Percentiles rank a stretch among this genome's conserved stretches.
Conservation (phyloP, 768 basidiomycete species). For the Tremella mesenterica region DNA sequence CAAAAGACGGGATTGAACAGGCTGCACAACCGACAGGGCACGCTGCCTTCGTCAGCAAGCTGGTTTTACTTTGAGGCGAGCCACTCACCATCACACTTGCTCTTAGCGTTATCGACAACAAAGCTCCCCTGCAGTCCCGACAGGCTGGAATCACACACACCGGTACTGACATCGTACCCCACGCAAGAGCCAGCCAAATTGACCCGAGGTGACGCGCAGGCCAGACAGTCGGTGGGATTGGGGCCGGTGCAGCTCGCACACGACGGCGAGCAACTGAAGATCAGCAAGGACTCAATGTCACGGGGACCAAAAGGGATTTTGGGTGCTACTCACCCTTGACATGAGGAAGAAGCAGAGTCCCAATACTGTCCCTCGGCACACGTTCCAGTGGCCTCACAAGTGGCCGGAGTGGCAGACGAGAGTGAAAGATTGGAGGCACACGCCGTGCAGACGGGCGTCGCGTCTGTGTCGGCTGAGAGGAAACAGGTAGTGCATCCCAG, state of each 20-base stretch:
- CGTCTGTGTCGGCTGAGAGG: slow-evolving; percentile 13
- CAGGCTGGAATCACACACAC: slow-evolving; percentile 34
- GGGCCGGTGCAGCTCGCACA: slow-evolving; percentile 40
- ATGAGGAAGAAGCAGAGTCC: slow-evolving; percentile 15
- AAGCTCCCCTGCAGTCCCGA: slow-evolving; percentile 27
- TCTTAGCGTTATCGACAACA: slow-evolving; percentile 30
- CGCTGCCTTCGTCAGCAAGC: slow-evolving; percentile 12
- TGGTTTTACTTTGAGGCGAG: neutral
- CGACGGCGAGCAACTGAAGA: slow-evolving; percentile 40
- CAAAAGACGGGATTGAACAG: slow-evolving; percentile 37
- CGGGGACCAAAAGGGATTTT: neutral
- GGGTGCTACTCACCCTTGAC: slow-evolving; percentile 25
- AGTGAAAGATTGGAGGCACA: slow-evolving; percentile 14
- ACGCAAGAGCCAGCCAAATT: slow-evolving; percentile 36
- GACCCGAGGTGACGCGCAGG: slow-evolving; percentile 34
- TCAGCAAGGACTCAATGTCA: neutral
- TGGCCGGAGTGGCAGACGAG: slow-evolving; percentile 16
- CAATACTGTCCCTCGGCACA: slow-evolving; percentile 36
- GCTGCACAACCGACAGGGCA: slow-evolving; percentile 36
- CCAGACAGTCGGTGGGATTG: slow-evolving; percentile 29
- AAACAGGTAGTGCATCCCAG: slow-evolving; percentile 30
- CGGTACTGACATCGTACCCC: slow-evolving; percentile 26
- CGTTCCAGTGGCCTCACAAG: slow-evolving; percentile 12
- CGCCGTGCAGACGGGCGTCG: slow-evolving; percentile 18
- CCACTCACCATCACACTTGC: slow-evolving; percentile 37